A percentile compares a stretch with the other conserved stretches of the same genome.
These are phyloP conservation scores for Hypericum perforatum DNA, from an alignment of 345 rosid genomes.

Conservation along the genomic window DNA sequence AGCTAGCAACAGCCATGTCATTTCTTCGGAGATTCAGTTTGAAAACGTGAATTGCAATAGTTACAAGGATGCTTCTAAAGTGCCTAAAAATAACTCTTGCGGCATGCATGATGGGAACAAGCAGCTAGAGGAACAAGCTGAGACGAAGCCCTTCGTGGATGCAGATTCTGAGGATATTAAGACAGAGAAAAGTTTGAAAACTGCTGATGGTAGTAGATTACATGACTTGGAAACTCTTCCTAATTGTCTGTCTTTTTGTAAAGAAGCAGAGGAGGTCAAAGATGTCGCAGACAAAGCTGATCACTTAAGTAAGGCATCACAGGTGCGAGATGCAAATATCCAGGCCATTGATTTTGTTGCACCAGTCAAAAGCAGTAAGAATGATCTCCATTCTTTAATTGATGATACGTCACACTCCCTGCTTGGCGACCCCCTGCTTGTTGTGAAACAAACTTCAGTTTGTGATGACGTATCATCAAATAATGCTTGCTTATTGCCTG, in stretches of 20 bases:
- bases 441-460: conserved; percentile 14
- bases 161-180: conserved; percentile 14
- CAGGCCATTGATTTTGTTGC: not conserved
- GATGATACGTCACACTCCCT: not conserved
- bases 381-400: not conserved
- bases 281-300: conserved; percentile 14
- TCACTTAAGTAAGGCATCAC: conserved; percentile 11
- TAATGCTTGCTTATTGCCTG: conserved; percentile 12
- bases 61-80: conserved; percentile 9
- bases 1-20: conserved; percentile 3
- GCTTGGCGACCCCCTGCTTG: not conserved
- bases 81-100: conserved; percentile 9
- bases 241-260: conserved; percentile 10
- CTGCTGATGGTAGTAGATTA: conserved; percentile 14
- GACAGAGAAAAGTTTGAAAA: conserved; percentile 3
- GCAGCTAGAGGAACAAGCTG: conserved; percentile 14
- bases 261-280: conserved; percentile 15
- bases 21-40: conserved; percentile 13
- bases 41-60: conserved; percentile 4
- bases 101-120: conserved; percentile 8
- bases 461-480: conserved; percentile 13
- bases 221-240: conserved; percentile 16
- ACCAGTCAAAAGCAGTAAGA: not conserved
- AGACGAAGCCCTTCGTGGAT: conserved; percentile 8
- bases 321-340: conserved; percentile 15